Evolutionary conservation across 208 protist genomes (phyloP).

Genomic region (Acanthamoeba triangularis): DNA sequence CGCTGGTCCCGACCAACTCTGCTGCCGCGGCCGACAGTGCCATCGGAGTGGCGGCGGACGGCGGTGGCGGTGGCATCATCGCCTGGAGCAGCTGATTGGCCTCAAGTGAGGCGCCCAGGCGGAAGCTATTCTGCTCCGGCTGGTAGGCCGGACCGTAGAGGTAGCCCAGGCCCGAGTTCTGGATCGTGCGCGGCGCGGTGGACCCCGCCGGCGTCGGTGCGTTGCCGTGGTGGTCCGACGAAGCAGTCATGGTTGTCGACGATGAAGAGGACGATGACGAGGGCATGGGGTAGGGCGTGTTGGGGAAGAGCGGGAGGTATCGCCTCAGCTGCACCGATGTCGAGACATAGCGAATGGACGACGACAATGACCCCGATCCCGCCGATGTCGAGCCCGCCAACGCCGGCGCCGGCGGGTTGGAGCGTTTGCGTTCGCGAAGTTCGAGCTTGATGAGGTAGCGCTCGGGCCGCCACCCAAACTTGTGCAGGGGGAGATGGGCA

Average conservation of each 20-base stretch:
- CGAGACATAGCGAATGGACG: background rate
- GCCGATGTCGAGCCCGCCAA: background rate
- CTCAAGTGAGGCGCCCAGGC: background rate
- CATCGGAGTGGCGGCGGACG: background rate
- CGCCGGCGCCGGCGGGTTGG: background rate
- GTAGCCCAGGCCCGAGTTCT: background rate
- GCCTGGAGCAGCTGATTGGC: background rate
- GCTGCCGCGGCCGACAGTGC: no score
- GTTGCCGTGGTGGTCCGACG: background rate
- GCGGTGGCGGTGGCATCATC: background rate
- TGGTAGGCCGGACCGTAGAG: slow-evolving; percentile 63
- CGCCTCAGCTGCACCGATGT: slow-evolving; percentile 1
- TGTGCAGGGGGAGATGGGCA: slow-evolving; percentile 6
- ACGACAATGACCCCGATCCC: background rate
- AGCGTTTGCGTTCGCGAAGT: slow-evolving; percentile 33
- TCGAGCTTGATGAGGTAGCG: slow-evolving; percentile 59
- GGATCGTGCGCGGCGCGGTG: background rate
- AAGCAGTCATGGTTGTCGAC: background rate
- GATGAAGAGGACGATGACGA: background rate
- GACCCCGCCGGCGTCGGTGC: background rate
- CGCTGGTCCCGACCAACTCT: background rate
- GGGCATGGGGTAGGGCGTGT: background rate
- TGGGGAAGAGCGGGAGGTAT: slow-evolving; percentile 63
- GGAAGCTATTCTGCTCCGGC: slow-evolving; percentile 46
- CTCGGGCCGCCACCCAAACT: slow-evolving; percentile 70